Conservation (phyloP, 202 grass and related monocot species). For the Hordeum pubiflorum region DNA sequence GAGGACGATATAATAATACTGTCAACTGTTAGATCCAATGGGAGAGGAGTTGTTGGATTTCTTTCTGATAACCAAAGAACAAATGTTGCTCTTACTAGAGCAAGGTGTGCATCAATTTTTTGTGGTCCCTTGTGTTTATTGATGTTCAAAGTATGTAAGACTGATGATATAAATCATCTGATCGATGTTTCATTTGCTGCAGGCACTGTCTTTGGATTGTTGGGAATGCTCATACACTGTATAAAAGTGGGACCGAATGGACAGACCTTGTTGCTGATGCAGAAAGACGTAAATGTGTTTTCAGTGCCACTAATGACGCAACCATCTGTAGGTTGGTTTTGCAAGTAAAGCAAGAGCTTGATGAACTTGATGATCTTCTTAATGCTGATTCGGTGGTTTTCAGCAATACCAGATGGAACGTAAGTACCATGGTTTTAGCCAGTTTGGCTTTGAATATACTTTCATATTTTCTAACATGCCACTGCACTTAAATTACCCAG, state of each 20-base stretch:
- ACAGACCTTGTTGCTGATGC: slow-evolving; percentile 29
- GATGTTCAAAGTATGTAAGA: not conserved
- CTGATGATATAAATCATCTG: not conserved
- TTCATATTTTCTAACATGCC: not conserved
- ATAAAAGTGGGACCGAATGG: slow-evolving; percentile 54
- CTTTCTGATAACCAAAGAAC: too few relatives aligned
- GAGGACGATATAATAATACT: too few relatives aligned
- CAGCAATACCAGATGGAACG: slow-evolving; percentile 69
- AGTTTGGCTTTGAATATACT: not conserved
- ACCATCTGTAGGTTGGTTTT: slow-evolving; percentile 46
- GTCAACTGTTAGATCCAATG: too few relatives aligned
- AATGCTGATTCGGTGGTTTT: slow-evolving; percentile 63
- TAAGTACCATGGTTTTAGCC: slow-evolving; percentile 1
- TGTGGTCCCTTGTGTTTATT: not conserved
- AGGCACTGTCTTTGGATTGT: slow-evolving; percentile 88
- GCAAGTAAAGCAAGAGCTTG: slow-evolving; percentile 51
- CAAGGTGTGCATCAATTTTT: not conserved
- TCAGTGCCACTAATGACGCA: slow-evolving; percentile 40
- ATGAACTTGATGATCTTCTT: slow-evolving; percentile 72
- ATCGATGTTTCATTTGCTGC: slow-evolving; percentile 28
- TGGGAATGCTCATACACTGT: slow-evolving; percentile 50
- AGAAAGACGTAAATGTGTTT: slow-evolving; percentile 9
- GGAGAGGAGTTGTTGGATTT: too few relatives aligned
- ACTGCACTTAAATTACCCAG: too few relatives aligned
- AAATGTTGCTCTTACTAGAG: too few relatives aligned